Evolutionary conservation across 208 protist species (phyloP).

Genomic region (Acanthamoeba lenticulata): DNA sequence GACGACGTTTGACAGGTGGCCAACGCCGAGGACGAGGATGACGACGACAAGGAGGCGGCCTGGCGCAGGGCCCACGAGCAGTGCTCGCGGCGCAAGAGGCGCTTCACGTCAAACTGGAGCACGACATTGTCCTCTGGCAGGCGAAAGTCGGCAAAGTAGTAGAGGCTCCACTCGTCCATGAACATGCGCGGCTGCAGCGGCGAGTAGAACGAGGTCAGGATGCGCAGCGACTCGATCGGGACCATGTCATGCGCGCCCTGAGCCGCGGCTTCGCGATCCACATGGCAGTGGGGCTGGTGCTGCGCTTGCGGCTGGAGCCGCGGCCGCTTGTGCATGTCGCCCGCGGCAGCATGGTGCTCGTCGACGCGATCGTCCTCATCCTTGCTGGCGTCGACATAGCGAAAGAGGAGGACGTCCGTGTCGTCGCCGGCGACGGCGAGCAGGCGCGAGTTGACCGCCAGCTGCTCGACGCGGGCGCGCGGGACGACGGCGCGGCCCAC

Average conservation of each 20-base stretch:
- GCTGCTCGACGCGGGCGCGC: not conserved
- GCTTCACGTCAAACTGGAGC: not conserved
- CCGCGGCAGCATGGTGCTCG: no score
- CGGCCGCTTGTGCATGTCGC: no score
- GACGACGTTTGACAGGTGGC: no score
- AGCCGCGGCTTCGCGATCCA: no score
- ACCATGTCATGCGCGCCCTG: no score
- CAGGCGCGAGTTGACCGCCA: constrained; percentile 4
- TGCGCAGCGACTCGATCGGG: not conserved
- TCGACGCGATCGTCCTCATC: not conserved
- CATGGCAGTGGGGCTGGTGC: no score
- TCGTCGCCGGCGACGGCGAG: not conserved
- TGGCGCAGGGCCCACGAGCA: no score
- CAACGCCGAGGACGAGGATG: no score
- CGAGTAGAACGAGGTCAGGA: not conserved
- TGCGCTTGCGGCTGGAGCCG: no score
- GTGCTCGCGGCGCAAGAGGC: not conserved
- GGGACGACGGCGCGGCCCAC: not conserved
- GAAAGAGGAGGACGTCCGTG: not conserved
- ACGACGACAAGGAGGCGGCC: not conserved
- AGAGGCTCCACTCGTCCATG: constrained; percentile 10
- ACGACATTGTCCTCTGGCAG: not conserved
- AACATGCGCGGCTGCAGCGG: not conserved
- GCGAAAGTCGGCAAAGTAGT: constrained; percentile 16
- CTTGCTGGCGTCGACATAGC: not conserved